A percentile compares a stretch with the other conserved stretches of the same genome.
Evolutionary conservation across 2,329 filamentous ascomycete species (phyloP).

Genomic region (Aspergillus sp.): DNA sequence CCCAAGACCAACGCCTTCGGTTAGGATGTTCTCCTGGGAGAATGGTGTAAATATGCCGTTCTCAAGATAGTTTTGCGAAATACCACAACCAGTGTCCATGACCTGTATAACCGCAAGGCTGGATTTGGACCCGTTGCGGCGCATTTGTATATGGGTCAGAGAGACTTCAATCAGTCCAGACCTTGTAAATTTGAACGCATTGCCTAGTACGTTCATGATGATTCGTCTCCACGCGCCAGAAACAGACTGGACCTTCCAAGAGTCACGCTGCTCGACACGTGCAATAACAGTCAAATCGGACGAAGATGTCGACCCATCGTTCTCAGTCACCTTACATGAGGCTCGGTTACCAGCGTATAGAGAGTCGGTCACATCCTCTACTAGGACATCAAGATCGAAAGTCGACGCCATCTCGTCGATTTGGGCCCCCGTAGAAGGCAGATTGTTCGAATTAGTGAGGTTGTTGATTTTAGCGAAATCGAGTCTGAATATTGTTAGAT

Average conservation of each 20-base stretch:
- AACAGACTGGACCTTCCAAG: constrained; percentile 31
- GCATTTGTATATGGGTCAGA: constrained; percentile 18
- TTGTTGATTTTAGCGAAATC: constrained; percentile 40
- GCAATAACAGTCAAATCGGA: constrained; percentile 28
- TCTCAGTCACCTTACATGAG: not conserved
- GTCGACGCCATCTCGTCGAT: constrained; percentile 27
- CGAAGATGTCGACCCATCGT: not conserved
- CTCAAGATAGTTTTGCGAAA: constrained; percentile 58
- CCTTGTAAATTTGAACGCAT: constrained; percentile 39
- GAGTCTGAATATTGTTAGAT: constrained; percentile 21
- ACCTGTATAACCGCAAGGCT: constrained; percentile 45
- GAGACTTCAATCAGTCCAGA: constrained; percentile 33
- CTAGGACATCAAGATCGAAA: constrained; percentile 32
- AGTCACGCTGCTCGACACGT: constrained; percentile 26
- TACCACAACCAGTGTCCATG: constrained; percentile 64
- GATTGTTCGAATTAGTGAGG: constrained; percentile 18
- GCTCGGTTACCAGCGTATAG: constrained; percentile 26
- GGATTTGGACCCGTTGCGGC: constrained; percentile 10
- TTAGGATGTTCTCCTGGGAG: constrained; percentile 59
- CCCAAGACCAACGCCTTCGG: constrained; percentile 63
- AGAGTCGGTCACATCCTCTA: constrained; percentile 31
- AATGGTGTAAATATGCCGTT: constrained; percentile 63
- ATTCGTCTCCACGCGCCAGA: constrained; percentile 35
- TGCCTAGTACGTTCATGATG: constrained; percentile 40
- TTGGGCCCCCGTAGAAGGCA: not conserved